Base-by-base conservation (phyloP, 495 filamentous ascomycete genomes). In the Podospora conica region DNA sequence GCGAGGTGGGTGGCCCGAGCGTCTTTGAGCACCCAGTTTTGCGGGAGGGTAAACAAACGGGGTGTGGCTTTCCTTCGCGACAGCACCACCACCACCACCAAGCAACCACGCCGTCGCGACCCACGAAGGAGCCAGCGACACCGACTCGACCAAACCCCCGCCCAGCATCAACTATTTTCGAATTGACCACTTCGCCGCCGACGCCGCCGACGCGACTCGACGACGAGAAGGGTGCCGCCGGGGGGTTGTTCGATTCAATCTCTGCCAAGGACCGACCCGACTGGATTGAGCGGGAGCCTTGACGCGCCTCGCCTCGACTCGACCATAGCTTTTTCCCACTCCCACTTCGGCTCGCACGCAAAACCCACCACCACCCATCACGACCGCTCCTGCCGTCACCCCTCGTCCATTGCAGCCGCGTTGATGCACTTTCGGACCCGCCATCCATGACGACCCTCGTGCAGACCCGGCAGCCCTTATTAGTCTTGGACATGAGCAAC, bases 371-470 rank as follows among this genome's bases (percentile, higher is more conserved):
- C 7, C 21, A 28, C 21, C 28, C 23, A 27, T 40, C 28, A 57
- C 61, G 12, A 3, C 31, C 22, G 23, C 22, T 25, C 24, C 62
- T 21, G 18, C 27, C 57, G 58, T 9, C 20, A 27, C n/a, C 15
- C 33, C 18, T 58, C 40, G 53, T 20, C 9, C 57, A 31, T 22
- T 25, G 21, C 27, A 15, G 31, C 61, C 66, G 67, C 57, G 53
- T 71, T 66, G 25, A 77, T 75, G 70, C 70, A 68, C 66, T 68
- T 65, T 31, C 71, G 68, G 25, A 67, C 61, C 64, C 74, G 72
- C 72, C 80, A 76, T 85, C 83, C 82, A 86, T 86, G 84, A 85
- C 84, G 83, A 86, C 83, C 73, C 77, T 86, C 77, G 78, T 86
- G 73, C 81, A 79, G 73, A 83, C 79, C 69, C 84, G 82, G 69